Evolutionary conservation across 768 basidiomycete species (phyloP), one percentile per base, ranked within the genome.

Genomic region (Boletus rufocinnamomeus): DNA sequence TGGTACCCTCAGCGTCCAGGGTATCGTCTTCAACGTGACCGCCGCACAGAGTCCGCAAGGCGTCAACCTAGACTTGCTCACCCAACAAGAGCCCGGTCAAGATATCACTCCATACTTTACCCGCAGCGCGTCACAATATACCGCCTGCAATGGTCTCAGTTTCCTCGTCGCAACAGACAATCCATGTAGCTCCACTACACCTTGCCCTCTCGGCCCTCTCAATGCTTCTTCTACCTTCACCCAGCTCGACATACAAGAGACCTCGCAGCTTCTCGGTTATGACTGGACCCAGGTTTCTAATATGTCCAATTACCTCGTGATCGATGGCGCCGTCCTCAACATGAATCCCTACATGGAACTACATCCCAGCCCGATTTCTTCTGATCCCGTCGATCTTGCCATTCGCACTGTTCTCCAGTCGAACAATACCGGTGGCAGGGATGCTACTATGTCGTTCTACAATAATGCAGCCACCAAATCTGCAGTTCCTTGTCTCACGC

Each of bases 281-380:
- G 85, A 87, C 52, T 99, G 97, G 97, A 79, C 82, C 49, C 93
- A 98, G 69, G 88, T 98, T 27, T 81, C 88, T 1, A 69, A 64
- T n/a, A 76, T 91, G 21, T 60, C 77, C 38, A 84, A 88, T 66
- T 95, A 89, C 76, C 76, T 98, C 65, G 95, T 98, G 35, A 73
- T 98, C 54, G 95, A 98, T 65, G 97, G 97, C 34, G 84, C 87
- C 40, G 97, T 99, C 47, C 85, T 98, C 70, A 97, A 99, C 75
- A 83, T 99, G 77, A 81, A 81, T 53, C 88, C 94, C 7, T 99
- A 99, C 78, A 78, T 97, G 54, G 72, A 75, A 25, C 80, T 87
- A 21, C 90, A 97, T 65, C 84, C 86, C 23, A 81, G 64, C 30
- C 69, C 90, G 13, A 80, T 95, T 52, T 66, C 85, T 8, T 78